Percentiles rank a stretch among this genome's conserved stretches.
Conservation (phyloP, 2,329 filamentous ascomycete genomes). For the Fonsecaea pedrosoi region DNA sequence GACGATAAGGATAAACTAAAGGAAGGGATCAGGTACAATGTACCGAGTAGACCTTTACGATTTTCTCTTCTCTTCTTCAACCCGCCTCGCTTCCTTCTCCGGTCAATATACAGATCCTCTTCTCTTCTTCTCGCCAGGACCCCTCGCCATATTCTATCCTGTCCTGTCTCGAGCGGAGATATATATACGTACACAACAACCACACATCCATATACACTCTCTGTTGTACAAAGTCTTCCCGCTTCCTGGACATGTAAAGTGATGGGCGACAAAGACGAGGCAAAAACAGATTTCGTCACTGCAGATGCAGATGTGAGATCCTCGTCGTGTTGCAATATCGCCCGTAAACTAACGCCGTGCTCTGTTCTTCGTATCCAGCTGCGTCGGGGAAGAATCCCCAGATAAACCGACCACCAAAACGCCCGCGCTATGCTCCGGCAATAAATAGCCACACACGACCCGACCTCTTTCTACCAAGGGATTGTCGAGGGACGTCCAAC, state of each 20-base stretch:
- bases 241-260: not conserved
- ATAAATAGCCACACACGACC: not conserved
- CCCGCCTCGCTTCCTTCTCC: too few species aligned
- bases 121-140: too few species aligned
- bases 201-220: not conserved
- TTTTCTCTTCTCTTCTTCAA: too few species aligned
- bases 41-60: too few species aligned
- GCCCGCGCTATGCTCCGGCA: constrained; percentile 29
- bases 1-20: too few species aligned
- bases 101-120: too few species aligned
- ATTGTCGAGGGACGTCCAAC: too few species aligned
- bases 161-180: not conserved
- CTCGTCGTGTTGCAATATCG: not conserved
- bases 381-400: too few species aligned
- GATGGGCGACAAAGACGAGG: not conserved
- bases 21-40: too few species aligned
- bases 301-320: not conserved
- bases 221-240: constrained; percentile 20
- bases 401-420: too few species aligned
- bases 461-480: too few species aligned
- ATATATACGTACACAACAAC: not conserved
- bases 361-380: not conserved
- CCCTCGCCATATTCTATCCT: not conserved
- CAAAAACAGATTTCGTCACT: not conserved
- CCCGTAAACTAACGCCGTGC: not conserved